Percentiles rank a stretch among this genome's conserved stretches.
phyloP scores from a whole-genome alignment of 2,329 filamentous ascomycete species.

The Diaporthe citriasiana region DNA sequence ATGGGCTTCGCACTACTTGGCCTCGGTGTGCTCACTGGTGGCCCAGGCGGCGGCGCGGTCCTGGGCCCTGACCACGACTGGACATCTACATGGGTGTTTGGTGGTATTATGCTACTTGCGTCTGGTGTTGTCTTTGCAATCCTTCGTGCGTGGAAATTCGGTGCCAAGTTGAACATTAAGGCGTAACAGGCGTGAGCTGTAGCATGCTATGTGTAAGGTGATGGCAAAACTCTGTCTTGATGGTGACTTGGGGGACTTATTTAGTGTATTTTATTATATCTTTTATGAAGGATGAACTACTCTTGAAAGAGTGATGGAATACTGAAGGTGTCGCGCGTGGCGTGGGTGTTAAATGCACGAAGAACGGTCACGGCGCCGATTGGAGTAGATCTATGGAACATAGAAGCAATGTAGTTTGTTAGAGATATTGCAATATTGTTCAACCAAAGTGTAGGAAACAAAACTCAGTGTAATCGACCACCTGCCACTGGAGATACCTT shows the following conservation, averaged over 20 bases:
- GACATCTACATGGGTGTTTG: constrained; percentile 46
- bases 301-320: background rate
- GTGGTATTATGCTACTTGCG: constrained; percentile 38
- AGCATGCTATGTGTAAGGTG: too few relatives aligned
- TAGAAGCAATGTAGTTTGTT: too few relatives aligned
- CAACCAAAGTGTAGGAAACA: too few relatives aligned
- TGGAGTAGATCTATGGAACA: too few relatives aligned
- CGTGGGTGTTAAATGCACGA: background rate
- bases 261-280: background rate
- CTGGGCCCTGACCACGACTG: constrained; percentile 46
- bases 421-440: too few relatives aligned
- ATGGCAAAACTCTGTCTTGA: background rate
- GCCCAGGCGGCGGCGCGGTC: constrained; percentile 53
- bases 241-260: accelerated
- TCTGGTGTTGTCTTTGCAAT: background rate
- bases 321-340: background rate
- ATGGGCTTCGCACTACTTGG: constrained; percentile 53
- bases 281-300: background rate
- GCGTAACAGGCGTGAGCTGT: background rate
- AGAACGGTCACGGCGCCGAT: too few relatives aligned
- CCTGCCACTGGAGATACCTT: too few relatives aligned
- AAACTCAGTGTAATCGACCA: too few relatives aligned
- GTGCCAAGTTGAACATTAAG: background rate
- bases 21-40: constrained; percentile 52
- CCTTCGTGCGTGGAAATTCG: background rate